Percentiles rank a stretch among this genome's conserved stretches.
These are phyloP conservation scores for Fusarium begoniae DNA, from an alignment of 2,329 filamentous ascomycete species.

Conservation along the genomic window DNA sequence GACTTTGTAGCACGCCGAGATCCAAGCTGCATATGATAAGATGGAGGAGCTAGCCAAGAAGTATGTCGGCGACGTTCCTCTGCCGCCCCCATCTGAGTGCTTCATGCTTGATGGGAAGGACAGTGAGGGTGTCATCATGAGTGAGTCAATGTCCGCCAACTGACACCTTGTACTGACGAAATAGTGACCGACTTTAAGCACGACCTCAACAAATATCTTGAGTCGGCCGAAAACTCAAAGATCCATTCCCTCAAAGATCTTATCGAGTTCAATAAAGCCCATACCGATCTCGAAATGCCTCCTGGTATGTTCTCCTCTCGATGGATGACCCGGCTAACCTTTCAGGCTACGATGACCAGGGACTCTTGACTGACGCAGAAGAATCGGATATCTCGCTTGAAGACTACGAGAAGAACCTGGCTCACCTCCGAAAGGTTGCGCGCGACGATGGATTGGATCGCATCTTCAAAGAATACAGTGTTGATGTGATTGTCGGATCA, in stretches of 20 bases:
- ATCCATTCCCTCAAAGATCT: neutral
- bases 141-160: neutral
- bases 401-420: neutral
- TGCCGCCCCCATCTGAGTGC: neutral
- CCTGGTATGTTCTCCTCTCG: neutral
- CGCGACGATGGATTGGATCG: neutral
- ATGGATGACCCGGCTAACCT: accelerated
- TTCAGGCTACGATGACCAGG: neutral
- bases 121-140: neutral
- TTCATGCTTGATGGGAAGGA: neutral
- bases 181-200: neutral
- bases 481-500: neutral
- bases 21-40: neutral
- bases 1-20: neutral
- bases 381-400: neutral
- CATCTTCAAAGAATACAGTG: neutral
- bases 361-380: neutral
- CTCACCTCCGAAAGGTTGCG: neutral
- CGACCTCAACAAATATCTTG: neutral
- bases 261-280: neutral
- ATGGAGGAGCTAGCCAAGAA: neutral
- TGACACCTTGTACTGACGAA: neutral
- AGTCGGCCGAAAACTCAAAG: neutral
- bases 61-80: neutral
- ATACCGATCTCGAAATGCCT: neutral